phyloP scores from a whole-genome alignment of 2,329 filamentous ascomycete species.

The Fusarium falciforme region DNA sequence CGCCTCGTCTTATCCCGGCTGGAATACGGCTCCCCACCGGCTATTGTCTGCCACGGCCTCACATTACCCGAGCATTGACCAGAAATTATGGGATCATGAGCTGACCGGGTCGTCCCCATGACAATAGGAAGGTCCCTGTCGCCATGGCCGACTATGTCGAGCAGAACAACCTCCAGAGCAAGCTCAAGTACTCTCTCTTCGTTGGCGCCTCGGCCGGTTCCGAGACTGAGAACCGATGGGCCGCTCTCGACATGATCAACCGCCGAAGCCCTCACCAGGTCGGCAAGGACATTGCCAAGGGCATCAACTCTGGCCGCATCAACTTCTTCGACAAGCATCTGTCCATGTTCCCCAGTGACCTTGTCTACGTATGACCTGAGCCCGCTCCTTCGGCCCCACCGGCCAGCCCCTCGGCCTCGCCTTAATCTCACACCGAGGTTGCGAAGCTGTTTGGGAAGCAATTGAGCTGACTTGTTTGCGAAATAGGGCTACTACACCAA shows the following conservation, averaged over 20 bases:
- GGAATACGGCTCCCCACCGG: constrained; percentile 18
- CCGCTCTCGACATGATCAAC: constrained; percentile 90
- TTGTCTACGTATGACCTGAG: constrained; percentile 73
- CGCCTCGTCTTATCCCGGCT: not conserved
- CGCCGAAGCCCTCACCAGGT: constrained; percentile 87
- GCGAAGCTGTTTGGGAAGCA: constrained; percentile 6
- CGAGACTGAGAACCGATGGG: constrained; percentile 93
- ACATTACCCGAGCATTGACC: constrained; percentile 31
- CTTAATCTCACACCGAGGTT: constrained; percentile 34
- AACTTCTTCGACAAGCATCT: constrained; percentile 95
- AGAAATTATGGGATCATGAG: constrained; percentile 1
- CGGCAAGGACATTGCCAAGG: constrained; percentile 89
- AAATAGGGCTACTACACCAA: constrained; percentile 82
- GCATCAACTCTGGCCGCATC: constrained; percentile 89
- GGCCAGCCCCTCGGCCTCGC: constrained; percentile 29
- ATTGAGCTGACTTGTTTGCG: constrained; percentile 23
- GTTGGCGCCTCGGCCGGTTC: constrained; percentile 91
- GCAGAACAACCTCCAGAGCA: constrained; percentile 83
- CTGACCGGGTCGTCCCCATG: constrained; percentile 20
- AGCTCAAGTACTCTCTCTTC: constrained; percentile 88
- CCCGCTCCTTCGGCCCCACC: constrained; percentile 21
- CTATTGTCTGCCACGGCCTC: constrained; percentile 14
- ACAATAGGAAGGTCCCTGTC: constrained; percentile 80
- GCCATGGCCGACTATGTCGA: constrained; percentile 91
- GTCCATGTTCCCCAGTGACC: constrained; percentile 89